A percentile compares a stretch with the other conserved stretches of the same genome.
These are phyloP conservation scores for Rhynchospora tenuis DNA, from an alignment of 176 grass and related monocot genomes.

Conservation along the genomic window DNA sequence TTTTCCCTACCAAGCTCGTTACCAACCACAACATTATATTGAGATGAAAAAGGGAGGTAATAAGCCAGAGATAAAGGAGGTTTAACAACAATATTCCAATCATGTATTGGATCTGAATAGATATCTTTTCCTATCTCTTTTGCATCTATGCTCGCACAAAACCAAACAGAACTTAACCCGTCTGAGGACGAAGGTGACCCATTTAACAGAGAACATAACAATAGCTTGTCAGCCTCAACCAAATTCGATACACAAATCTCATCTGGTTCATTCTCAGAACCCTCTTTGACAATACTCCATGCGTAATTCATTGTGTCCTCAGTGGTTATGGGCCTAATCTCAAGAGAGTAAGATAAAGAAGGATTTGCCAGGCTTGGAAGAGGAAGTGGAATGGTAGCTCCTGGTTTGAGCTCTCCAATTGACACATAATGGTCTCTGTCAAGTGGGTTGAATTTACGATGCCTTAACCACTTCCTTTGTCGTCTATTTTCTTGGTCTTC, in stretches of 20 bases:
- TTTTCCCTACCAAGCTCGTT: constrained; percentile 10
- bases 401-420: constrained; percentile 60
- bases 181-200: constrained; percentile 47
- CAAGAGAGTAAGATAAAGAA: constrained; percentile 46
- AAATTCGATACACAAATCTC: constrained; percentile 84
- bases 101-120: constrained; percentile 66
- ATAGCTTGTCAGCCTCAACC: constrained; percentile 72
- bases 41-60: constrained; percentile 78
- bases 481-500: constrained; percentile 27
- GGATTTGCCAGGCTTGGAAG: constrained; percentile 59
- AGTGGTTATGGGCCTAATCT: constrained; percentile 48
- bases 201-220: constrained; percentile 68
- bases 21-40: constrained; percentile 53
- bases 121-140: constrained; percentile 98
- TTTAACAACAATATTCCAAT: constrained; percentile 76
- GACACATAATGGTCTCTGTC: constrained; percentile 50
- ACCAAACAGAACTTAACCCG: constrained; percentile 56
- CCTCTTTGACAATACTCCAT: constrained; percentile 76
- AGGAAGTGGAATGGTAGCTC: constrained; percentile 63
- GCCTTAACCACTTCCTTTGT: constrained; percentile 41
- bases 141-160: constrained; percentile 74
- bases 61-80: constrained; percentile 72
- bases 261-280: constrained; percentile 39
- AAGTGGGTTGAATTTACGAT: constrained; percentile 24
- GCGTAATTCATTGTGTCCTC: constrained; percentile 44